Evolutionary conservation across 1,139 yeast species (phyloP), one percentile per base, ranked within the genome.

Genomic region (Magnusiomyces paraingens): DNA sequence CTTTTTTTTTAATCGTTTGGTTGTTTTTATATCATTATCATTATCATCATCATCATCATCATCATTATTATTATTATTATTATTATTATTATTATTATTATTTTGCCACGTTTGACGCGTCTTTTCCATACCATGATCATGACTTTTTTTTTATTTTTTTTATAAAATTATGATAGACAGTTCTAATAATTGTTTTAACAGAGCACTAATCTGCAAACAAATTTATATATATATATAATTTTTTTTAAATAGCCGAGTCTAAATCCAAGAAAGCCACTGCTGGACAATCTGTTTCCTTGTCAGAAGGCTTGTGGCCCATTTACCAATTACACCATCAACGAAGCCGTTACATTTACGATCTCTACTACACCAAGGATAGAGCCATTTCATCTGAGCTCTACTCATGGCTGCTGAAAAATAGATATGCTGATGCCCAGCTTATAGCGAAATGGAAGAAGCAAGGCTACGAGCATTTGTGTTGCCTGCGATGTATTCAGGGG

Each of bases 371-470:
- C 58, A 76, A 86, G 57, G 80, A 84, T 60, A 20, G 38, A 11
- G 77, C 83, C 35, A 86, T 90, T 40, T 77, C 84, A 2, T 70
- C 74, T 49, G 84, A 83, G 45, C 73, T 90, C n/a, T 90, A 88
- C 66, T 82, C 83, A 48, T 90, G 93, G 88, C 72, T 90, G 26
- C 64, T 88, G 53, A 78, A 79, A 59, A 83, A 86, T 63, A 79
- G 81, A 55, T 81, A 82, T 61, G 86, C 80, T 1, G 93, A 90
- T 65, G 80, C 75, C 5, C 78, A 81, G 47, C 72, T 90, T 56
- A 87, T 90, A 42, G 94, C 96, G 39, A 90, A 90, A 67, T 90
- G 97, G 97, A 83, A 83, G 68, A 89, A 87, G 65, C 84, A 81
- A 64, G 97, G 97, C 8, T 90, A 90, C 68, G 97, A 90, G 66